phyloP scores from a whole-genome alignment of 2,329 filamentous ascomycete genomes.

The Colletotrichum melonis region DNA sequence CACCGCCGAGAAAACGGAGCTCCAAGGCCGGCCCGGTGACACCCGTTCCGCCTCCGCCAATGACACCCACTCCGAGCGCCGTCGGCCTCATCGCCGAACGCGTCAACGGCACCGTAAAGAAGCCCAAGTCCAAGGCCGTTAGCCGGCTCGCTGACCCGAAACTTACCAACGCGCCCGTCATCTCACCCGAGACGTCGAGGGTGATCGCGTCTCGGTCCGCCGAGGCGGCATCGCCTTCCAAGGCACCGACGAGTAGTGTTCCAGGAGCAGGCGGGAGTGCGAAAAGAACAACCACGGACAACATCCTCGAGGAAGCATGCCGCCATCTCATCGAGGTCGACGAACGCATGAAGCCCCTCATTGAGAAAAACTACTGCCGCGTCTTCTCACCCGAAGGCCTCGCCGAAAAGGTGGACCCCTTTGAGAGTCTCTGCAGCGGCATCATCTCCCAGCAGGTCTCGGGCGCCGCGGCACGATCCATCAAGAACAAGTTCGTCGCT shows the following conservation, averaged over 20 bases:
- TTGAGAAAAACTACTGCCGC: constrained; percentile 80
- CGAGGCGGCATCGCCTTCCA: constrained; percentile 59
- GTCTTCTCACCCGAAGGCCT: constrained; percentile 86
- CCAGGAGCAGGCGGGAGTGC: constrained; percentile 45
- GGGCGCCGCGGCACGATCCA: constrained; percentile 88
- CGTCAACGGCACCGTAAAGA: constrained; percentile 41
- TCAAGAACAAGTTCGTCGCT: constrained; percentile 85
- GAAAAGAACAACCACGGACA: constrained; percentile 71
- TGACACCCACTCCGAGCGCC: constrained; percentile 60
- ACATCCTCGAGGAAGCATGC: constrained; percentile 79
- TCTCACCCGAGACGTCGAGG: constrained; percentile 78
- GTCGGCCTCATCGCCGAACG: constrained; percentile 52
- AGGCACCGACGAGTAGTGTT: constrained; percentile 37
- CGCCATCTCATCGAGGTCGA: constrained; percentile 81
- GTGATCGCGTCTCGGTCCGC: constrained; percentile 65
- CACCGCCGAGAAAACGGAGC: constrained; percentile 47
- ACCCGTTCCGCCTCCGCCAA: constrained; percentile 45
- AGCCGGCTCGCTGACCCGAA: constrained; percentile 72
- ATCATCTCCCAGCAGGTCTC: constrained; percentile 98
- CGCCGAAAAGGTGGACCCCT: constrained; percentile 89
- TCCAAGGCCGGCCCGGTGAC: constrained; percentile 32
- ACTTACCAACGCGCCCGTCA: constrained; percentile 74
- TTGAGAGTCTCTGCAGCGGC: constrained; percentile 82
- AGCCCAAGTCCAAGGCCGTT: constrained; percentile 53
- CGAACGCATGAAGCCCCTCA: constrained; percentile 74